Conservation (phyloP, 2,329 filamentous ascomycete genomes). For the Diaporthe caulivora region DNA sequence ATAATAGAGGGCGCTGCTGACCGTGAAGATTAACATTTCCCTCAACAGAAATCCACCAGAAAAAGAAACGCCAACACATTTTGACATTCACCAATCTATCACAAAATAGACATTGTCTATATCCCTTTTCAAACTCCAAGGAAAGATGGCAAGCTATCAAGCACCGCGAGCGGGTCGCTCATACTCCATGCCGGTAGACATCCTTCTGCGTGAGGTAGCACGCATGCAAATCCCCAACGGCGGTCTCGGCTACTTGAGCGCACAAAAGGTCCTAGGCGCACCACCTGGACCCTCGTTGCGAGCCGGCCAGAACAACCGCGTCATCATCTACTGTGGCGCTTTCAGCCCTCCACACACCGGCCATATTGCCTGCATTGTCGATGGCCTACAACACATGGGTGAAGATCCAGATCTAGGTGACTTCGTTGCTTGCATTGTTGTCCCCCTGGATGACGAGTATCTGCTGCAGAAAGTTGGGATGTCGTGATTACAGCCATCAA, state of each 20-base stretch:
- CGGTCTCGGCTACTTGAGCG: neutral
- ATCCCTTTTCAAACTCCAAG: neutral
- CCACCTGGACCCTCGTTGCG: neutral
- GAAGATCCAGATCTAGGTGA: neutral
- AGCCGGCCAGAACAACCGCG: neutral
- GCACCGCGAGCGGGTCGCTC: neutral
- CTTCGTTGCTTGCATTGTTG: slow-evolving; percentile 2
- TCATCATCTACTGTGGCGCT: slow-evolving; percentile 5
- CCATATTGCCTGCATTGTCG: neutral
- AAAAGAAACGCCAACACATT: no score
- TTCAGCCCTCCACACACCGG: slow-evolving; percentile 7
- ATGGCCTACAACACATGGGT: neutral
- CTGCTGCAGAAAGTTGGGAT: neutral
- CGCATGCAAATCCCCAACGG: neutral
- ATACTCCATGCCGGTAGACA: neutral
- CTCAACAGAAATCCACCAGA: no score
- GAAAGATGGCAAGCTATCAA: neutral
- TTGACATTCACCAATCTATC: no score
- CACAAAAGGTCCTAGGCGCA: neutral
- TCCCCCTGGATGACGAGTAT: neutral
- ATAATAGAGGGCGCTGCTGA: neutral
- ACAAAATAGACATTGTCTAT: neutral
- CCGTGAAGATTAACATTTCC: neutral
- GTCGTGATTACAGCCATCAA: no score
- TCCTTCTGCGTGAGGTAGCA: neutral